These are phyloP conservation scores for Oropetium thomaeum DNA, from an alignment of 176 grass and related monocot species.

Conservation along the genomic window DNA sequence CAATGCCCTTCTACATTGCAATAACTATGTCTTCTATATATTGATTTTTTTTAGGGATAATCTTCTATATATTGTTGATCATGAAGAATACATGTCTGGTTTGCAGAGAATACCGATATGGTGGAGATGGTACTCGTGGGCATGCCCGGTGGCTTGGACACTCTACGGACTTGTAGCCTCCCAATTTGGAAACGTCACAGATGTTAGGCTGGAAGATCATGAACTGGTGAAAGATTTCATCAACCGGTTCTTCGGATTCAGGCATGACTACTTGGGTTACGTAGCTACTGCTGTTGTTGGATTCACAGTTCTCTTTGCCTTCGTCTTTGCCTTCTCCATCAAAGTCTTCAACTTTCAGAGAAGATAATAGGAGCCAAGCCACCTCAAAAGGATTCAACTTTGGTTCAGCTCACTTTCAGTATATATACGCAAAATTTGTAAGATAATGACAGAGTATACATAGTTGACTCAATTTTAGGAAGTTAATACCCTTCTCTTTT, in stretches of 20 bases:
- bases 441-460: neutral
- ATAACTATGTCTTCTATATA: neutral
- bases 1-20: neutral
- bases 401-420: neutral
- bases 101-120: slow-evolving; percentile 95
- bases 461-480: slow-evolving; percentile 1
- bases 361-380: slow-evolving; percentile 33
- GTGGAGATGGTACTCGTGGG: slow-evolving; percentile 98
- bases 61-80: neutral
- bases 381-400: neutral
- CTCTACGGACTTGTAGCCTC: slow-evolving; percentile 84
- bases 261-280: slow-evolving; percentile 60
- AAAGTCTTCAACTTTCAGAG: slow-evolving; percentile 66
- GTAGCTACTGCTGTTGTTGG: slow-evolving; percentile 70
- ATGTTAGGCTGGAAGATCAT: slow-evolving; percentile 3
- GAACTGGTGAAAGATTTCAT: slow-evolving; percentile 60
- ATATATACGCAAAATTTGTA: neutral
- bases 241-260: slow-evolving; percentile 56
- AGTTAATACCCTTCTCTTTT: neutral
- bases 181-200: slow-evolving; percentile 60
- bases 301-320: slow-evolving; percentile 56
- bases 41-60: too few relatives aligned
- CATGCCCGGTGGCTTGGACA: slow-evolving; percentile 84
- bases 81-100: slow-evolving; percentile 26
- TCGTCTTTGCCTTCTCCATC: slow-evolving; percentile 60